Conservation (phyloP, 1,139 yeast genomes). For the Pneumocystis sp. region DNA sequence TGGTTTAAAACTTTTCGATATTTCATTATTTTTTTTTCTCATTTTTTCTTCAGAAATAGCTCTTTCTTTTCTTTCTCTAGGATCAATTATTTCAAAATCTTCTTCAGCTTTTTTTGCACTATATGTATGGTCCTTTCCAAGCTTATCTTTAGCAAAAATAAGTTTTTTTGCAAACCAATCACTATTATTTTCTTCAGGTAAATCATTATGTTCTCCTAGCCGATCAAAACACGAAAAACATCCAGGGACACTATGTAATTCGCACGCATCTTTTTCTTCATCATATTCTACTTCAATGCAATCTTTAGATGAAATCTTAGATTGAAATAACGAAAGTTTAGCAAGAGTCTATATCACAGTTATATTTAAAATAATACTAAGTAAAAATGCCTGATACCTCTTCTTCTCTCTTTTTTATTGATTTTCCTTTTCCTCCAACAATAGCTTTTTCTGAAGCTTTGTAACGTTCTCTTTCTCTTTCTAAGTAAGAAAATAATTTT, state of each 20-base stretch:
- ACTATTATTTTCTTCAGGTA: conserved; percentile 16
- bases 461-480: conserved; percentile 14
- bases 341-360: conserved; percentile 13
- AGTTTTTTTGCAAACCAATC: conserved; percentile 13
- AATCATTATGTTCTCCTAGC: conserved; percentile 18
- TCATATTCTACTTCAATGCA: neutral
- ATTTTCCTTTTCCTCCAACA: conserved; percentile 6
- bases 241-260: conserved; percentile 17
- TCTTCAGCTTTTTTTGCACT: conserved; percentile 4
- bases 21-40: neutral
- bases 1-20: neutral
- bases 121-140: conserved; percentile 11
- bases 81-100: conserved; percentile 11
- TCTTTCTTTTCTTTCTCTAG: conserved; percentile 8
- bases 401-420: conserved; percentile 2
- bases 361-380: neutral
- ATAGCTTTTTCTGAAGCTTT: conserved; percentile 8
- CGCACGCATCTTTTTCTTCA: conserved; percentile 10
- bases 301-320: conserved; percentile 16
- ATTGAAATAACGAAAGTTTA: conserved; percentile 17
- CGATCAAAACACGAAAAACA: conserved; percentile 18
- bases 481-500: conserved; percentile 12
- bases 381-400: conserved; percentile 2
- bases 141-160: conserved; percentile 13
- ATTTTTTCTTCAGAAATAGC: neutral